Percentiles rank a stretch among this genome's conserved stretches.
phyloP scores from a whole-genome alignment of 805 yeast genomes.

The Metschnikowia bowlesiae region DNA sequence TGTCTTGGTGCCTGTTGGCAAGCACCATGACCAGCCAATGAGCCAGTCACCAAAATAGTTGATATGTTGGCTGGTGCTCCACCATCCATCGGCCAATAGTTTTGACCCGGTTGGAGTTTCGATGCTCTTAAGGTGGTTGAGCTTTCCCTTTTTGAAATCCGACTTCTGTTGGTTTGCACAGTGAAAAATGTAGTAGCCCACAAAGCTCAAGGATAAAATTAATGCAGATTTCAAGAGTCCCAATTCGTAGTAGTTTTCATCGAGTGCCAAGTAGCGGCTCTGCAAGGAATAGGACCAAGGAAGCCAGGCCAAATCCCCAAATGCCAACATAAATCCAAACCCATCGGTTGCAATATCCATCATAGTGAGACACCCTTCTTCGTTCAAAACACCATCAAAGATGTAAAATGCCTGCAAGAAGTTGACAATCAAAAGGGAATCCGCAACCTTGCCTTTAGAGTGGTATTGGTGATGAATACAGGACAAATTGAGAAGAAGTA shows the following conservation, averaged over 20 bases:
- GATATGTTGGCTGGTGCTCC: constrained; percentile 89
- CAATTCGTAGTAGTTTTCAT: constrained; percentile 49
- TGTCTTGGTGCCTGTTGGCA: constrained; percentile 79
- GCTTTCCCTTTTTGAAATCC: constrained; percentile 72
- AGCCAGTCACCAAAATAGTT: constrained; percentile 96
- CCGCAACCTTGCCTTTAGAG: constrained; percentile 53
- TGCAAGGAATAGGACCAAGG: constrained; percentile 91
- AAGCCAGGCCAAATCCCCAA: constrained; percentile 89
- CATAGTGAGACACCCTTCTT: constrained; percentile 86
- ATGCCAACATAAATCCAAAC: constrained; percentile 91
- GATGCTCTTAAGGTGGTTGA: constrained; percentile 60
- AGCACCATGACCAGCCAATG: constrained; percentile 86
- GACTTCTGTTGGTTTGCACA: constrained; percentile 82
- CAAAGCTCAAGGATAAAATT: constrained; percentile 46
- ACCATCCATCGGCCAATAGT: constrained; percentile 89
- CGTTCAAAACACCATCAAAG: constrained; percentile 88
- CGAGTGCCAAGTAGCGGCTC: constrained; percentile 68
- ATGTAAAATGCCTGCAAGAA: constrained; percentile 75
- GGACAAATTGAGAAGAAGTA: constrained; percentile 75
- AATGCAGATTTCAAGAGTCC: constrained; percentile 36
- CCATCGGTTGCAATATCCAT: constrained; percentile 97
- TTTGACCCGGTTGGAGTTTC: constrained; percentile 73
- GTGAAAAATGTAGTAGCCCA: constrained; percentile 81
- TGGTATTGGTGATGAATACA: constrained; percentile 79
- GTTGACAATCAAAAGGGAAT: constrained; percentile 68